phyloP scores from a whole-genome alignment of 768 basidiomycete genomes.

The Amanita subjunquillea region DNA sequence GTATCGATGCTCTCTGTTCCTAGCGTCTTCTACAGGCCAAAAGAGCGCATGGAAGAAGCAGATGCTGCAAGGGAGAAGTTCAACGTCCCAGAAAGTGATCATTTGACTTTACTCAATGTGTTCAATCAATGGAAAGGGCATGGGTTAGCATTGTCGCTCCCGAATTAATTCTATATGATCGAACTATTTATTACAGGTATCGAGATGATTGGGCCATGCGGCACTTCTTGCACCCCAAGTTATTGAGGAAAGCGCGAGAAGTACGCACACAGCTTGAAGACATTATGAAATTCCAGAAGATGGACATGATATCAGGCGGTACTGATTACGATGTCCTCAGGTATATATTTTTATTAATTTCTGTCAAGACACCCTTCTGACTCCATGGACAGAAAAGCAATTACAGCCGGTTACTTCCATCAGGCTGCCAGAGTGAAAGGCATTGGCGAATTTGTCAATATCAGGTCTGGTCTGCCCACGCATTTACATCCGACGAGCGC shows the following conservation, averaged over 20 bases:
- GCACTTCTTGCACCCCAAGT: constrained; percentile 95
- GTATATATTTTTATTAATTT: constrained; percentile 21
- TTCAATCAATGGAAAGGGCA: constrained; percentile 98
- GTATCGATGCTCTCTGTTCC: constrained; percentile 99
- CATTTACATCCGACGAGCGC: constrained; percentile 97
- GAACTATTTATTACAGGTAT: constrained; percentile 35
- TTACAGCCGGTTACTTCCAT: constrained; percentile 97
- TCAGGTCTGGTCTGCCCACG: constrained; percentile 88
- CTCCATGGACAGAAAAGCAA: constrained; percentile 65
- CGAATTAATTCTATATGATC: neutral
- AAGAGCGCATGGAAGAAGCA: constrained; percentile 94
- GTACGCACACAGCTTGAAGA: constrained; percentile 94
- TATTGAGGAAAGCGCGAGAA: constrained; percentile 90
- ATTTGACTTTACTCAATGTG: constrained; percentile 89
- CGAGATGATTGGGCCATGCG: constrained; percentile 92
- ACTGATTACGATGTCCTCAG: constrained; percentile 89
- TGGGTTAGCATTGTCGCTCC: constrained; percentile 44
- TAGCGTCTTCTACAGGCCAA: constrained; percentile 94
- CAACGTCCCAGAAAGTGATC: constrained; percentile 96
- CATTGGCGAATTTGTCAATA: constrained; percentile 98
- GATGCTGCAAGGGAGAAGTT: constrained; percentile 98
- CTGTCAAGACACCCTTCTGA: neutral
- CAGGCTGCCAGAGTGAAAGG: constrained; percentile 98
- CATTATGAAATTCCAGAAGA: constrained; percentile 99
- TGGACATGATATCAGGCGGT: constrained; percentile 84